Base-by-base conservation (phyloP, 768 basidiomycete species). In the Pulveroboletus sp. region DNA sequence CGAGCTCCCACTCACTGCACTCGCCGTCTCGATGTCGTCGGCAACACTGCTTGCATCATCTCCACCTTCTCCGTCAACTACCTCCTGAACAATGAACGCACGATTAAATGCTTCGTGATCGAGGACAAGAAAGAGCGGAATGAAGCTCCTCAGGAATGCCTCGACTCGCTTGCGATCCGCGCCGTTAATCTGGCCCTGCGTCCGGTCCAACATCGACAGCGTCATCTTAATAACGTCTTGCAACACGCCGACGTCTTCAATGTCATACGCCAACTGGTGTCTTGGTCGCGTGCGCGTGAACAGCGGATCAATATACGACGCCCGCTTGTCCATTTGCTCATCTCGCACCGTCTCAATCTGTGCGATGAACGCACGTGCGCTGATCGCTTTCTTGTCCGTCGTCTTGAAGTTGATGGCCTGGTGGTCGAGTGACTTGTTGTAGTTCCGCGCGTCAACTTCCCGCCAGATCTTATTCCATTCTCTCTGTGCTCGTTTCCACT, bases 391-490 rank as follows among this genome's bases (percentile, higher is more conserved):
- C 78, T 97, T 97, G 73, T 99, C 96, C 33, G 77, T 78, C 32
- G 80, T 76, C 73, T 93, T 94, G 81, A 94, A 97, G 43, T 80
- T 79, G 63, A 95, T 87, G 8, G 84, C 89, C 65, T 94, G 92
- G 61, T 95, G 91, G 65, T 99, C 95, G 60, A 98, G 77, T 46
- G 89, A 86, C 74, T 93, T 93, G 70, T 84, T 80, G 63, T 89
- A 97, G 70, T 98, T 98, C 59, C 89, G 78, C 26, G 90, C 89
- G 59, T 98, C 92, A 27, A 95, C 91, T 71, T 96, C 95, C 44
- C 94, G 74, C 96, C 96, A 99, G 45, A 97, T 89, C 67, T 95
- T 90, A 72, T 97, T 97, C 96, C 96, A 99, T 70, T 96, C 96
- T 46, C 93, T 71, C 66, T 96, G 93, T 15, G 93, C 95, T 18